phyloP scores from a whole-genome alignment of 1,139 yeast genomes.

The Hansenula anomala region DNA sequence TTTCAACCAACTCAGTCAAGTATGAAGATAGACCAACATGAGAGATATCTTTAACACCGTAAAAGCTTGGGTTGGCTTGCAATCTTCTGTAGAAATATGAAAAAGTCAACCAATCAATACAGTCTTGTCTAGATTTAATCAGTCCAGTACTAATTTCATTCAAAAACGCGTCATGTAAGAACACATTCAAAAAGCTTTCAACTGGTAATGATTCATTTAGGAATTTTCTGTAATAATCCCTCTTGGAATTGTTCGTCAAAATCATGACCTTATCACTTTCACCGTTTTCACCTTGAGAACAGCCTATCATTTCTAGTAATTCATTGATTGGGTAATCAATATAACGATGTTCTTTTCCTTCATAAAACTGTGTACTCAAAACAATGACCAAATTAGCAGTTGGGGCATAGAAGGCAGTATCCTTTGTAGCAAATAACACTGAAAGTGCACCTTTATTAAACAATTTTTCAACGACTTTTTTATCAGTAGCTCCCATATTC shows the following conservation, averaged over 20 bases:
- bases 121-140: slow-evolving; percentile 73
- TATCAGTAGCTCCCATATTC: slow-evolving; percentile 56
- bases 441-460: slow-evolving; percentile 45
- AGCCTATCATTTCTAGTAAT: slow-evolving; percentile 71
- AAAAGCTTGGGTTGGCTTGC: slow-evolving; percentile 81
- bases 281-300: slow-evolving; percentile 33
- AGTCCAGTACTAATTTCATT: slow-evolving; percentile 66
- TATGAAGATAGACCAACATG: slow-evolving; percentile 72
- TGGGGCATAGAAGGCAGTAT: slow-evolving; percentile 49
- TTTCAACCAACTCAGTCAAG: slow-evolving; percentile 79
- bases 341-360: slow-evolving; percentile 68
- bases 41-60: slow-evolving; percentile 65
- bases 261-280: slow-evolving; percentile 42
- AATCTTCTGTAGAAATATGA: slow-evolving; percentile 79
- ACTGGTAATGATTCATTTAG: slow-evolving; percentile 73
- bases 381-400: slow-evolving; percentile 51
- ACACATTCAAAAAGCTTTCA: slow-evolving; percentile 65
- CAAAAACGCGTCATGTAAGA: slow-evolving; percentile 61
- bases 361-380: slow-evolving; percentile 68
- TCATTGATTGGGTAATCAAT: slow-evolving; percentile 66
- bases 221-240: slow-evolving; percentile 67
- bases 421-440: slow-evolving; percentile 54
- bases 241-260: slow-evolving; percentile 50
- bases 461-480: slow-evolving; percentile 47
- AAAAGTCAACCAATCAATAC: slow-evolving; percentile 86